Evolutionary conservation across 345 rosid species (phyloP), one percentile per base, ranked within the genome.

Genomic region (Acer campestre): DNA sequence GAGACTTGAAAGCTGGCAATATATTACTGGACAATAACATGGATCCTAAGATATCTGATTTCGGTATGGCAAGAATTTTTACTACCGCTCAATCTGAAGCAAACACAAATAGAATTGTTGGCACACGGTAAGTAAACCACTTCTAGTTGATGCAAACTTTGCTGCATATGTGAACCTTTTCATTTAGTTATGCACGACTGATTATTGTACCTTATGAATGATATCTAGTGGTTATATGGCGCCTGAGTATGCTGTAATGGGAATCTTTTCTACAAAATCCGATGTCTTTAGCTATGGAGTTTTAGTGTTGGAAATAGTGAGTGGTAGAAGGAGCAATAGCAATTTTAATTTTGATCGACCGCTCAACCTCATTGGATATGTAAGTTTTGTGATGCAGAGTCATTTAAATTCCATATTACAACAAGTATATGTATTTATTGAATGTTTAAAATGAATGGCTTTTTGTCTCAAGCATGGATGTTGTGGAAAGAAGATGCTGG

Each of bases 251-350:
- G 27, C 67, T 16, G 46, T 76, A 61, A 67, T 27, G 11, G 83
- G 80, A n/a, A 10, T 80, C 48, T 70, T 76, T 68, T 80, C 83
- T 8, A 59, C 49, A 23, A 80, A 80, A 59, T 80, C 82, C 8
- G 83, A 80, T 72, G 79, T 75, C 20, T 80, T 40, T 7, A 75
- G 83, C 11, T 80, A 76, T 22, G 80, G 27, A 63, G 79, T 80
- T 0, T 38, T 75, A 35, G 18, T 71, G 6, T 12, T 80, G 14
- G 79, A 80, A 25, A 75, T 76, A 13, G 31, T 80, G 0, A 53
- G 83, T 2, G 76, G 83, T 14, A 76, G 67, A n/a, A 80, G 61
- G 56, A 38, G 25, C 46, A 42, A 42, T 27, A 61, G 6, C 23
- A n/a, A 59, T 12, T 31, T 58, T 35, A n/a, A 59, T 23, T 0